Evolutionary conservation across 1,284 basidiomycete genomes (phyloP).

Genomic region (Tilletia walkeri): DNA sequence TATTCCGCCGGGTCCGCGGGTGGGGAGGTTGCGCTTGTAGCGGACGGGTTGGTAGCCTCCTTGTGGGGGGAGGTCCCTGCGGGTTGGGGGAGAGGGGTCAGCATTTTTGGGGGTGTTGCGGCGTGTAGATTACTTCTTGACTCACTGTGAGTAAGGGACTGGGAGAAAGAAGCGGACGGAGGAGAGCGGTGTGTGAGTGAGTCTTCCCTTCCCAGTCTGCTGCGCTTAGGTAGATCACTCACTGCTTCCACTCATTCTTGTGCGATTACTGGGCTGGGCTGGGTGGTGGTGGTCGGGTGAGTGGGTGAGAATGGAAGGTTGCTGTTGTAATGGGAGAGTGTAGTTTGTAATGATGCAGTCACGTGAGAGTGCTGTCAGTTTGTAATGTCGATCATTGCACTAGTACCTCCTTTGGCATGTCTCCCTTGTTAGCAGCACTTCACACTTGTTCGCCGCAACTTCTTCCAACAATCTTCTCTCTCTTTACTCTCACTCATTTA

Average conservation of each 20-base stretch:
- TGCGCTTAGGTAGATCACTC: background rate
- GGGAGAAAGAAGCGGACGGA: background rate
- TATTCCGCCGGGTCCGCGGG: slow-evolving; percentile 83
- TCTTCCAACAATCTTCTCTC: too few species aligned
- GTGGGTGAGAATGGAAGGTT: too few species aligned
- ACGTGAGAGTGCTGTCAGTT: too few species aligned
- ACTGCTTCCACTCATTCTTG: slow-evolving; percentile 17
- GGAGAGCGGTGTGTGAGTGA: background rate
- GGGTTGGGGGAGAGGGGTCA: background rate
- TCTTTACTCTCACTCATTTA: too few species aligned
- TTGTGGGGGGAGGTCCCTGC: slow-evolving; percentile 79
- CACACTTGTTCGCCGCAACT: too few species aligned
- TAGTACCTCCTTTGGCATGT: too few species aligned
- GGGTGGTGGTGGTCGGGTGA: background rate
- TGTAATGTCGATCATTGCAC: too few species aligned
- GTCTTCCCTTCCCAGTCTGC: background rate
- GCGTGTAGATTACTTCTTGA: background rate
- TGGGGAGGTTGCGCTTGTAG: slow-evolving; percentile 93
- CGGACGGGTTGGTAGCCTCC: slow-evolving; percentile 90
- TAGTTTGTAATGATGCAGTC: too few species aligned
- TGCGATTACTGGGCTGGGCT: background rate
- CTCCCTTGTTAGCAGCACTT: too few species aligned
- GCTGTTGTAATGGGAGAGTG: too few species aligned
- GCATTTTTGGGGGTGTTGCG: background rate
- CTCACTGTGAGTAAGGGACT: slow-evolving; percentile 41